Conservation (phyloP, 2,329 filamentous ascomycete species). For the Colletotrichum tropicicola region DNA sequence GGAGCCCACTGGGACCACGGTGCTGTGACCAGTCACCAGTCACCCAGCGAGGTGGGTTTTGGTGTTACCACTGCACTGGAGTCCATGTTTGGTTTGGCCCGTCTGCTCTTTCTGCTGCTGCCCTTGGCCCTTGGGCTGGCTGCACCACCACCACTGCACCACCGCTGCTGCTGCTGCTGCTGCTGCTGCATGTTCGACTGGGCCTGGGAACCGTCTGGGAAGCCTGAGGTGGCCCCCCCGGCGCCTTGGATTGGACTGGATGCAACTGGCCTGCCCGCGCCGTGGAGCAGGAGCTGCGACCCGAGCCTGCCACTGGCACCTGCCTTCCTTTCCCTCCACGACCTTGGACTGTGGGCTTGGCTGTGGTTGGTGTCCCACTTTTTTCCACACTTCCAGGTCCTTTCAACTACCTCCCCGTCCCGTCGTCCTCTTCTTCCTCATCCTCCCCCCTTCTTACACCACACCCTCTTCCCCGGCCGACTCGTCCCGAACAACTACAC, state of each 20-base stretch:
- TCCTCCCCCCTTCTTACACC: slow-evolving; percentile 27
- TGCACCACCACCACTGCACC: background rate
- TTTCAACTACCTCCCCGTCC: slow-evolving; percentile 27
- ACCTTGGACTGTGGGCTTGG: background rate
- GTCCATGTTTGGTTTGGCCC: slow-evolving; percentile 22
- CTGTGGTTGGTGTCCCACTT: slow-evolving; percentile 22
- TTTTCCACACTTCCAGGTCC: slow-evolving; percentile 19
- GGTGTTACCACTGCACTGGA: slow-evolving; percentile 28
- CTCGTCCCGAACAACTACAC: slow-evolving; percentile 9
- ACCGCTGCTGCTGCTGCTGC: background rate
- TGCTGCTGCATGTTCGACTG: background rate
- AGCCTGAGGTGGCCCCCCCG: too few species aligned
- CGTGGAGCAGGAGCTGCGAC: slow-evolving; percentile 10
- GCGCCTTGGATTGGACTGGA: background rate
- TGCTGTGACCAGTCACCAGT: slow-evolving; percentile 24
- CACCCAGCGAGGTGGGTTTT: slow-evolving; percentile 25
- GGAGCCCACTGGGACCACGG: slow-evolving; percentile 8
- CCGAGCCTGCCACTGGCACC: slow-evolving; percentile 4
- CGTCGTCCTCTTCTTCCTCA: slow-evolving; percentile 22
- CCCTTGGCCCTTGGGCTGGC: background rate
- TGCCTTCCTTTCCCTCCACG: background rate
- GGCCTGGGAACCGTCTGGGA: background rate
- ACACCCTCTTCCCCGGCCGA: slow-evolving; percentile 15
- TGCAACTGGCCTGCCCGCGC: background rate
- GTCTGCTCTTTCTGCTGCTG: too few species aligned